Conservation (phyloP, 75 land plant genomes). For the Selaginella tamariscina region DNA sequence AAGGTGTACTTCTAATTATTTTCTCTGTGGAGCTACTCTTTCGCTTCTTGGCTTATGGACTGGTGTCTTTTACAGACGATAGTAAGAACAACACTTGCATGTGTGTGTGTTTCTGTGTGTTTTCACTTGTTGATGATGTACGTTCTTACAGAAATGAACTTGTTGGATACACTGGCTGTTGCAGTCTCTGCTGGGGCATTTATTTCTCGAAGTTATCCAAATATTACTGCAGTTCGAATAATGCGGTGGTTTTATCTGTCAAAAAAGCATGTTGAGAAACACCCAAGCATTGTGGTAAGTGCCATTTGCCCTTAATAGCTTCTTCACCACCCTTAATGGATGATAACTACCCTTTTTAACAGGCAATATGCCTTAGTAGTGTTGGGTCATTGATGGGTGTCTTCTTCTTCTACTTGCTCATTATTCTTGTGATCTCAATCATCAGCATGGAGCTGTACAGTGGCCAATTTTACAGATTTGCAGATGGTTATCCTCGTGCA, state of each 20-base stretch:
- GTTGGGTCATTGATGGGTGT: constrained; percentile 18
- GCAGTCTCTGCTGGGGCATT: constrained; percentile 16
- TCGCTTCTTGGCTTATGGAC: constrained; percentile 21
- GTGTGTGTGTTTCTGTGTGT: too few relatives aligned
- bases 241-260: constrained; percentile 23
- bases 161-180: constrained; percentile 22
- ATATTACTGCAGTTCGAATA: constrained; percentile 23
- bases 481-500: constrained; percentile 23
- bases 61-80: constrained; percentile 12
- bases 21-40: constrained; percentile 22
- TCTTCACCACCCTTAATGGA: too few relatives aligned
- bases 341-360: too few relatives aligned
- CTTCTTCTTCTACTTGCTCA: constrained; percentile 19
- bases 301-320: not conserved
- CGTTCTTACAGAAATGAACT: constrained; percentile 28
- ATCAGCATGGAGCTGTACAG: constrained; percentile 30
- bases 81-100: constrained; percentile 17
- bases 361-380: constrained; percentile 23
- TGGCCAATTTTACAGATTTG: constrained; percentile 17
- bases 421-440: constrained; percentile 24
- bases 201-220: constrained; percentile 18
- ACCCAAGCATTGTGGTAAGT: not conserved
- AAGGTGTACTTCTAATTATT: constrained; percentile 15
- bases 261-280: not conserved
- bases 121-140: too few relatives aligned